A percentile compares a stretch with the other conserved stretches of the same genome.
Conservation (phyloP, 352 stramenopile genomes). For the Phytophthora pini region DNA sequence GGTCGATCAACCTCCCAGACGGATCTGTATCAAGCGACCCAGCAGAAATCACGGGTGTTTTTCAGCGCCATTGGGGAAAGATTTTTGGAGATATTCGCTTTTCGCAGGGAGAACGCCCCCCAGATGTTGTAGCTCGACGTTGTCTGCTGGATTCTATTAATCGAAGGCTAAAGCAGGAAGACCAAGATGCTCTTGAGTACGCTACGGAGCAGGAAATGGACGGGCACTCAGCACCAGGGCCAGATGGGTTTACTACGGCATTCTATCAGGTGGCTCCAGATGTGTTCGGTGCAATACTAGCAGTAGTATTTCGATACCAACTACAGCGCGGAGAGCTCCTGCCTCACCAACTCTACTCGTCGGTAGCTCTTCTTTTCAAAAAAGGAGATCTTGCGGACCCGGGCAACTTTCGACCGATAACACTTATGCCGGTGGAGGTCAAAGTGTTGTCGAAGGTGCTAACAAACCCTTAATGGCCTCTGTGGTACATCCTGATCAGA, state of each 20-base stretch:
- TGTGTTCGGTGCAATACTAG: slow-evolving; percentile 1
- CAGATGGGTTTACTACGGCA: slow-evolving; percentile 3
- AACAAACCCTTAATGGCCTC: background rate
- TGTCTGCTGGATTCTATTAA: background rate
- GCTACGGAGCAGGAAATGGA: background rate
- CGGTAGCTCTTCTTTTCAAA: slow-evolving; percentile 11
- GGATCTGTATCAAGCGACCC: slow-evolving; percentile 1
- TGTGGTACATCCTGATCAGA: slow-evolving; percentile 10
- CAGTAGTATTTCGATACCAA: slow-evolving; percentile 2
- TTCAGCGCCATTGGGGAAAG: slow-evolving; percentile 6
- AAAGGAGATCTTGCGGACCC: slow-evolving; percentile 5
- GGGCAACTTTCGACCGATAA: slow-evolving; percentile 4
- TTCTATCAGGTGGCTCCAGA: slow-evolving; percentile 9
- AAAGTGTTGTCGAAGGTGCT: slow-evolving; percentile 5
- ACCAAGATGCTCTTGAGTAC: background rate
- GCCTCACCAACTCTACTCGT: slow-evolving; percentile 5
- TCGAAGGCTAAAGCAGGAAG: background rate
- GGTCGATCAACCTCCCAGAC: background rate
- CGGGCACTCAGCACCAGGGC: background rate
- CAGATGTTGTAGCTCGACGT: background rate
- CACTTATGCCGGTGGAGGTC: slow-evolving; percentile 15
- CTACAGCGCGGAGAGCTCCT: background rate
- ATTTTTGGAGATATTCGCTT: slow-evolving; percentile 1
- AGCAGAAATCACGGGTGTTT: background rate
- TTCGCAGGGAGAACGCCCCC: background rate